Percentiles rank a stretch among this genome's conserved stretches.
phyloP scores from a whole-genome alignment of 208 protist species.

The Crithidia sp. region DNA sequence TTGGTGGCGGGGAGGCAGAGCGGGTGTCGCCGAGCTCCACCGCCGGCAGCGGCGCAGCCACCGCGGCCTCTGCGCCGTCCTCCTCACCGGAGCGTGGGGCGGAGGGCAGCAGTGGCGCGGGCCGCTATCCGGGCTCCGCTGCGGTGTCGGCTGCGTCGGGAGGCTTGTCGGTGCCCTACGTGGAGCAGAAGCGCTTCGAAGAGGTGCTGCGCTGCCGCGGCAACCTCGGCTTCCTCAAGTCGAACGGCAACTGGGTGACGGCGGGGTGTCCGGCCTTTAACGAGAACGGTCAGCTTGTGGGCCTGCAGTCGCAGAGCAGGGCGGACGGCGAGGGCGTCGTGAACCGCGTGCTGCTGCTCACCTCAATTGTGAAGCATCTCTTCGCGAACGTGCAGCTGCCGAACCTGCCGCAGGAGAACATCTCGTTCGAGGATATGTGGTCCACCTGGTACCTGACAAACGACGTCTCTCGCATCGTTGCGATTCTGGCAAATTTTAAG shows the following conservation, averaged over 20 bases:
- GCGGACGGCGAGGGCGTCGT: conserved; percentile 73
- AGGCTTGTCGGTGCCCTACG: conserved; percentile 9
- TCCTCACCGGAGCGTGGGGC: background rate
- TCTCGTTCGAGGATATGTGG: conserved; percentile 85
- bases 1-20: conserved; percentile 25
- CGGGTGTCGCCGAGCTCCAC: background rate
- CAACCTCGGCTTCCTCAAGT: conserved; percentile 80
- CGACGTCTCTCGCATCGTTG: conserved; percentile 76
- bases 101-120: background rate
- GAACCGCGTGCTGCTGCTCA: conserved; percentile 80
- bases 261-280: conserved; percentile 91
- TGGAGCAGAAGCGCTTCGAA: conserved; percentile 89
- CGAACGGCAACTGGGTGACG: conserved; percentile 60
- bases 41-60: background rate
- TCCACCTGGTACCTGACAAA: conserved; percentile 85
- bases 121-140: conserved; percentile 1
- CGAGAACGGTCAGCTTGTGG: conserved; percentile 80
- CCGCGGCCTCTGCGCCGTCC: background rate
- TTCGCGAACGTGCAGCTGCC: conserved; percentile 87
- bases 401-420: conserved; percentile 55
- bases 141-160: background rate
- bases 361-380: conserved; percentile 89
- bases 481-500: conserved; percentile 84
- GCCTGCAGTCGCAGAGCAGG: conserved; percentile 83
- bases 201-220: conserved; percentile 79